These are phyloP conservation scores for Laetiporus sulphureus DNA, from an alignment of 1,284 basidiomycete species.

Conservation along the genomic window DNA sequence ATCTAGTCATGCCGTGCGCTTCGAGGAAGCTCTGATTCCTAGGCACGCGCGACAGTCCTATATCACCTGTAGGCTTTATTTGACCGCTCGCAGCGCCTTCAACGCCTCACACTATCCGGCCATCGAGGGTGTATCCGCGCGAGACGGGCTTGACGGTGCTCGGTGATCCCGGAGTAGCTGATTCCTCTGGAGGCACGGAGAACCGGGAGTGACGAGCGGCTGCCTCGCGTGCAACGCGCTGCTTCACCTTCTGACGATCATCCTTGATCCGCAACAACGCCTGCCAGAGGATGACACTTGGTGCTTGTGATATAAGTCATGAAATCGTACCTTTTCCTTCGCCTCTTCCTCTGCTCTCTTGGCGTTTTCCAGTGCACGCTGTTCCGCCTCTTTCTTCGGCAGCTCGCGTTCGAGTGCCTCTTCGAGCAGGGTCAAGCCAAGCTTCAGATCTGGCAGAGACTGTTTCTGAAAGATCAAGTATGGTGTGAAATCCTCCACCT, in stretches of 20 bases:
- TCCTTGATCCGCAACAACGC: constrained; percentile 69
- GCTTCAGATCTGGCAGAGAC: constrained; percentile 45
- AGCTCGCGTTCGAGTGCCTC: constrained; percentile 52
- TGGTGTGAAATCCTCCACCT: constrained; percentile 33
- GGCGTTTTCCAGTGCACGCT: constrained; percentile 42
- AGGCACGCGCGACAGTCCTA: no score
- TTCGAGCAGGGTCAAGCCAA: constrained; percentile 56
- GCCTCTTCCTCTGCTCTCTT: constrained; percentile 49
- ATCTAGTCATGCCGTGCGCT: no score
- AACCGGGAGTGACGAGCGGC: constrained; percentile 2
- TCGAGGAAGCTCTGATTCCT: no score
- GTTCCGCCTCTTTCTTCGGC: constrained; percentile 45
- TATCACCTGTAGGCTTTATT: no score
- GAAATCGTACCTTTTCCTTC: constrained; percentile 41
- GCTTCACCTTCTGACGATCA: constrained; percentile 49
- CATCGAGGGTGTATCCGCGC: no score
- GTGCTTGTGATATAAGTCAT: not conserved
- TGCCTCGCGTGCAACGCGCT: constrained; percentile 34
- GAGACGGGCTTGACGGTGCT: no score
- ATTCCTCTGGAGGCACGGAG: no score
- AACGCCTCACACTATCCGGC: no score
- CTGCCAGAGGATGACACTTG: constrained; percentile 30
- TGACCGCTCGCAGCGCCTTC: no score
- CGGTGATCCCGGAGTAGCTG: no score
- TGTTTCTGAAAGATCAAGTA: constrained; percentile 55